A percentile compares a stretch with the other conserved stretches of the same genome.
phyloP scores from a whole-genome alignment of 2,329 filamentous ascomycete genomes.

The Cercospora zeae-maydis region DNA sequence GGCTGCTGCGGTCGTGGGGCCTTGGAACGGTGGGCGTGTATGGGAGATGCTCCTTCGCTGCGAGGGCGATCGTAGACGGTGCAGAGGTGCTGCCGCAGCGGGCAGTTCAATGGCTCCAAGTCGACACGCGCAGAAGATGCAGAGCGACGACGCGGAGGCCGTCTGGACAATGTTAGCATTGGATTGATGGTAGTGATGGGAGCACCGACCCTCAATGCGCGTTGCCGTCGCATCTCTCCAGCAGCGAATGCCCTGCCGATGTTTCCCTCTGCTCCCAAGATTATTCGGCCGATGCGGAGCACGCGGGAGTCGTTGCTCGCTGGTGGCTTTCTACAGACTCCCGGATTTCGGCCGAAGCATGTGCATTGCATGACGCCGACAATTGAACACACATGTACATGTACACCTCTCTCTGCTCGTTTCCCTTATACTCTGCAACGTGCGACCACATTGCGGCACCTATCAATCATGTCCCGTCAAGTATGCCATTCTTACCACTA shows the following conservation, averaged over 20 bases:
- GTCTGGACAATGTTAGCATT: constrained; percentile 23
- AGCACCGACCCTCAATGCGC: constrained; percentile 27
- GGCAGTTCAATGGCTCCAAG: constrained; percentile 23
- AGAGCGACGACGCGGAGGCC: constrained; percentile 33
- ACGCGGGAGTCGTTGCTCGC: constrained; percentile 6
- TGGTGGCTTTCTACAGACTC: background rate
- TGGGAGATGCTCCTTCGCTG: constrained; percentile 18
- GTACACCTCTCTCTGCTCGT: background rate
- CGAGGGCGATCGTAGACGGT: background rate
- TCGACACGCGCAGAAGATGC: constrained; percentile 36
- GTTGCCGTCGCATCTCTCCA: constrained; percentile 30
- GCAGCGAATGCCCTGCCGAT: background rate
- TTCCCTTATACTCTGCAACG: background rate
- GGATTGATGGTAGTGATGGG: background rate
- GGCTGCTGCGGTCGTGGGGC: constrained; percentile 5
- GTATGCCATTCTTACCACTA: background rate
- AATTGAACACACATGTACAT: background rate
- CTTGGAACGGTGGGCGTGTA: constrained; percentile 12
- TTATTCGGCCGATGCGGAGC: background rate
- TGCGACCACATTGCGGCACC: background rate
- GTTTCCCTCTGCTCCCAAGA: background rate
- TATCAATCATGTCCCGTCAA: constrained; percentile 2
- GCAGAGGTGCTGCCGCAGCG: constrained; percentile 1
- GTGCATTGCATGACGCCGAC: constrained; percentile 8
- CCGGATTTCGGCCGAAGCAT: background rate